phyloP scores from a whole-genome alignment of 2,329 filamentous ascomycete species.

The Pyricularia pennisetigena region DNA sequence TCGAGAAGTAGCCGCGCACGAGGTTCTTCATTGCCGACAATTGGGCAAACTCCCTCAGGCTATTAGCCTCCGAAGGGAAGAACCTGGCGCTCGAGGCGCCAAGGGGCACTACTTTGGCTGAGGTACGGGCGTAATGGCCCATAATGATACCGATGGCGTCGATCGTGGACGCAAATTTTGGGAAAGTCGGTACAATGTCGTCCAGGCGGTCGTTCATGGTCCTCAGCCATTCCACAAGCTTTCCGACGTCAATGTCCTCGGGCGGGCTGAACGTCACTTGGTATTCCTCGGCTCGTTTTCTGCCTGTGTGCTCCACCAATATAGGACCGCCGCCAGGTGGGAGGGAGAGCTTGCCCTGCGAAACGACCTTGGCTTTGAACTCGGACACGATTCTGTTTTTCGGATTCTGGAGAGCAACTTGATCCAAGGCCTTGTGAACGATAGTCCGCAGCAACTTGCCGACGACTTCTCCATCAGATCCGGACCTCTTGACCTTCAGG shows the following conservation, averaged over 20 bases:
- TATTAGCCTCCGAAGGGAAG: conserved; percentile 29
- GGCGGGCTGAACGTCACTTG: conserved; percentile 31
- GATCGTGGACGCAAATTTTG: conserved; percentile 36
- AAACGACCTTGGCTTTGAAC: conserved; percentile 38
- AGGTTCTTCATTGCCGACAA: conserved; percentile 21
- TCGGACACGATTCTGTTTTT: conserved; percentile 15
- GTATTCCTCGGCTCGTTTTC: conserved; percentile 23
- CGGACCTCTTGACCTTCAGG: conserved; percentile 16
- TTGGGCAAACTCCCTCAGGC: conserved; percentile 13
- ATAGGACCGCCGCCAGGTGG: conserved; percentile 24
- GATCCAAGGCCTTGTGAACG: conserved; percentile 8
- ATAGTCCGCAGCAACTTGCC: conserved; percentile 10
- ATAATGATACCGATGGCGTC: conserved; percentile 44
- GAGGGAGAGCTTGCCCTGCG: conserved; percentile 25
- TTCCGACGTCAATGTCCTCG: conserved; percentile 24
- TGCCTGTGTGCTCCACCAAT: conserved; percentile 23
- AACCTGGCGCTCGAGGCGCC: conserved; percentile 32
- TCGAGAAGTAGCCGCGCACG: conserved; percentile 46
- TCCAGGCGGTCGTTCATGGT: conserved; percentile 28
- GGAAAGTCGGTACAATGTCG: conserved; percentile 27
- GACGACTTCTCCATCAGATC: conserved; percentile 15
- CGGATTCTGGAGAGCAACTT: conserved; percentile 24
- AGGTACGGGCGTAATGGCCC: conserved; percentile 29
- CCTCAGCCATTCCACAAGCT: conserved; percentile 32
- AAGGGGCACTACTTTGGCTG: conserved; percentile 26